Evolutionary conservation across 2,329 filamentous ascomycete species (phyloP), one percentile per base, ranked within the genome.

Genomic region (Geosmithia putterillii): DNA sequence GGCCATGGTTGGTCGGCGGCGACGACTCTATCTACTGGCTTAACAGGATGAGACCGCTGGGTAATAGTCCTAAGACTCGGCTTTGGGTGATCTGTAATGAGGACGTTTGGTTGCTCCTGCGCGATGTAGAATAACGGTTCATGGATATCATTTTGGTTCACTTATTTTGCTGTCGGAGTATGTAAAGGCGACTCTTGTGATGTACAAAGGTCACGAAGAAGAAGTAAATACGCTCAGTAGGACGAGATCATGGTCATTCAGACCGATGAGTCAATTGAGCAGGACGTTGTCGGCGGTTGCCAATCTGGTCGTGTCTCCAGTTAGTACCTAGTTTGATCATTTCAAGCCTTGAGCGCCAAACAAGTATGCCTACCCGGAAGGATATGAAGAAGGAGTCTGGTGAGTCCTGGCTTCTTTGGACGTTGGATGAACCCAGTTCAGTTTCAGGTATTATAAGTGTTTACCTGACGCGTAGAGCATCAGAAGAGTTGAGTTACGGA

Each of bases 1-100:
- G 46, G 92, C 90, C 86, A 92, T 94, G 44, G 9, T 52, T 37
- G 28, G 32, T 38, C 21, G 34, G 28, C 12, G 20, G 18, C 18
- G 17, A 21, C 19, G 9, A n/a, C 14, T 20, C 9, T 32, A 32
- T 32, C n/a, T 32, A 12, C 10, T 32, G 28, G 28, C 28, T 32
- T 7, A 3, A 32, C 28, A 32, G 28, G 28, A 12, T 3, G 10
- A 12, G 28, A 14, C 28, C 28, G 28, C 28, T 32, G 28, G 28
- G 28, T 32, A 32, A 32, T 32, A 14, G n/a, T n/a, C n/a, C 28
- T 32, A 32, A 32, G 10, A 12, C 28, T 12, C 10, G 28, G 10
- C 5, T 9, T 12, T 32, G 10, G 6, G 28, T 32, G 10, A 32
- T 32, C 28, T 32, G 28, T 12, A 32, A 3, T 32, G 15, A 7